Conservation (phyloP, 2,329 filamentous ascomycete genomes). For the Fusarium illudens region DNA sequence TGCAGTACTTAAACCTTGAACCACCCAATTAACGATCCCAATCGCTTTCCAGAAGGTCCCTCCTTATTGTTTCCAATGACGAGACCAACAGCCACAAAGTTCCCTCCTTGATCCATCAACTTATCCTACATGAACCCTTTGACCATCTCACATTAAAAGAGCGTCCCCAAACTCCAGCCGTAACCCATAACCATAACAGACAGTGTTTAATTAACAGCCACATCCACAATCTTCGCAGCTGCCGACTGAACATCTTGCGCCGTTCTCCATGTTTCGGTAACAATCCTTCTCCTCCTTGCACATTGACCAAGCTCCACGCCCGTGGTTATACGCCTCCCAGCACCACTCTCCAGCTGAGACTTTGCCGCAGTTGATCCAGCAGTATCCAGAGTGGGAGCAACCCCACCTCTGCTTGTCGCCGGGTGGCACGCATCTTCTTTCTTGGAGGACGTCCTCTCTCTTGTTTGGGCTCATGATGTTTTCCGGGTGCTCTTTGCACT, state of each 20-base stretch:
- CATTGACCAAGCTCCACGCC: not conserved
- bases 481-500: conserved; percentile 3
- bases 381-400: not conserved
- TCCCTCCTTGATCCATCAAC: not conserved
- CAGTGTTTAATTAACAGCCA: not conserved
- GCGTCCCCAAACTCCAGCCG: not conserved
- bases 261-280: not conserved
- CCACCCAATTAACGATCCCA: not conserved
- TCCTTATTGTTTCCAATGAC: too few species aligned
- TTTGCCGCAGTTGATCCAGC: not conserved
- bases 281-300: not conserved
- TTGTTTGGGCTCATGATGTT: not conserved
- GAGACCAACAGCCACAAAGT: too few species aligned
- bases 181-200: not conserved
- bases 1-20: not conserved
- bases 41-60: not conserved
- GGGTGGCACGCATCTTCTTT: not conserved
- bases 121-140: not conserved
- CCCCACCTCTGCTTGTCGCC: not conserved
- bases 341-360: not conserved
- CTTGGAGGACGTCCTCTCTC: not conserved
- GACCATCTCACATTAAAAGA: not conserved
- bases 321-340: not conserved
- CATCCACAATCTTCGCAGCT: not conserved
- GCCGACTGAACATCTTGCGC: not conserved